phyloP scores from a whole-genome alignment of 805 yeast genomes.

The Starmerella geochares region DNA sequence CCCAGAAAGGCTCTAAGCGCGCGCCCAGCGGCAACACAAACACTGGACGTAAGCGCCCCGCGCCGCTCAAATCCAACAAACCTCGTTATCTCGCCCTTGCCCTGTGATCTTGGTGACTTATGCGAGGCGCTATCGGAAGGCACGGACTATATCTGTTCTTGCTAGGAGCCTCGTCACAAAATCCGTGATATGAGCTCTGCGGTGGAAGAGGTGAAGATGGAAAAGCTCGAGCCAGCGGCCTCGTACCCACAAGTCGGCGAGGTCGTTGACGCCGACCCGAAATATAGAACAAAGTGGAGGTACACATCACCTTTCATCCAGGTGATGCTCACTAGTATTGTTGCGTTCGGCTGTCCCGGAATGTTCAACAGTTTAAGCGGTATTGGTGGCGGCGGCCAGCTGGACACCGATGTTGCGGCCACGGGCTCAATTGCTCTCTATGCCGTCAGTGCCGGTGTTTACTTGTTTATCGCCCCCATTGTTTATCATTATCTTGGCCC shows the following conservation, averaged over 20 bases:
- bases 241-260: constrained; percentile 1
- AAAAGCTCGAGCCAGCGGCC: background rate
- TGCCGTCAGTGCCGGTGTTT: constrained; percentile 27
- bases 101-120: background rate
- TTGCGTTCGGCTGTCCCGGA: constrained; percentile 32
- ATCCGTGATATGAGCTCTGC: background rate
- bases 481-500: constrained; percentile 29
- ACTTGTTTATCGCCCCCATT: constrained; percentile 29
- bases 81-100: background rate
- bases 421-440: constrained; percentile 30
- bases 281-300: constrained; percentile 9
- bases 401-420: constrained; percentile 27
- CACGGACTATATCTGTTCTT: too few relatives aligned
- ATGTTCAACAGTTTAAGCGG: constrained; percentile 31
- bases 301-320: constrained; percentile 24
- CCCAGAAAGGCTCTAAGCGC: background rate
- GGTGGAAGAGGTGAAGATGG: background rate
- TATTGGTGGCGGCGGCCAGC: constrained; percentile 31
- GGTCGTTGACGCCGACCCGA: background rate
- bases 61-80: too few relatives aligned
- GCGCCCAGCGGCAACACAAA: background rate
- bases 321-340: constrained; percentile 26
- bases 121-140: background rate
- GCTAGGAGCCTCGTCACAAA: background rate
- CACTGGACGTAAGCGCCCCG: background rate